Evolutionary conservation across 78 protist genomes (phyloP), one percentile per base, ranked within the genome.

Genomic region (Dictyostelium brefeldianum): DNA sequence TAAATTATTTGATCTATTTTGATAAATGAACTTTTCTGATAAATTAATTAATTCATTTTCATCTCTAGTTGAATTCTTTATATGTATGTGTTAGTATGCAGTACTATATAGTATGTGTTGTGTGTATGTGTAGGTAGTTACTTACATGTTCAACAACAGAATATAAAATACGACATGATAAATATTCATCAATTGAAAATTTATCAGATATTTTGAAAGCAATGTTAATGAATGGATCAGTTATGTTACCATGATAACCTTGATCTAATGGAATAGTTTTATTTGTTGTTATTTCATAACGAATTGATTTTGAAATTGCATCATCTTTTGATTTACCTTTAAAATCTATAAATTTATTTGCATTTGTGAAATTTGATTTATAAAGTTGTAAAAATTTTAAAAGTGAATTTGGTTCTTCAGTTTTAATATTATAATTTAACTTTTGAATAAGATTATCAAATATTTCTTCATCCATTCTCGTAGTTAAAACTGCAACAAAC

Each of bases 1-100:
- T 50, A 85, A 64, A 85, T 85, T 77, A 64, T 65, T 48, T 77
- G 92, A 85, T 85, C 92, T 85, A 18, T 70, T 62, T 77, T 85
- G 75, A 65, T 53, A 85, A 22, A 77, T 36, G 64, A 57, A 85
- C 27, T 85, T 74, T 50, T 85, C 84, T 9, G 69, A 74, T 57
- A 53, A 25, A 18, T 36, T 29, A 10, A 84, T 18, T 25, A 84
- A 57, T 57, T 54, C 36, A n/a, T 18, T 77, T 46, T 75, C 43
- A 57, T 59, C 69, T 57, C 81, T 51, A 11, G 69, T 77, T 14
- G 84, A 62, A 47, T 47, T 62, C 82, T 85, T 57, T 57, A 14
- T 62, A n/a, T 1, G 7, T 62, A 62, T 14, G 7, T 62, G 1
- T 11, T 8, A 8, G n/a, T n/a, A 62, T 14, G n/a, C 7, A n/a